Conservation (phyloP, 495 filamentous ascomycete genomes). For the Tricharina praecox region DNA sequence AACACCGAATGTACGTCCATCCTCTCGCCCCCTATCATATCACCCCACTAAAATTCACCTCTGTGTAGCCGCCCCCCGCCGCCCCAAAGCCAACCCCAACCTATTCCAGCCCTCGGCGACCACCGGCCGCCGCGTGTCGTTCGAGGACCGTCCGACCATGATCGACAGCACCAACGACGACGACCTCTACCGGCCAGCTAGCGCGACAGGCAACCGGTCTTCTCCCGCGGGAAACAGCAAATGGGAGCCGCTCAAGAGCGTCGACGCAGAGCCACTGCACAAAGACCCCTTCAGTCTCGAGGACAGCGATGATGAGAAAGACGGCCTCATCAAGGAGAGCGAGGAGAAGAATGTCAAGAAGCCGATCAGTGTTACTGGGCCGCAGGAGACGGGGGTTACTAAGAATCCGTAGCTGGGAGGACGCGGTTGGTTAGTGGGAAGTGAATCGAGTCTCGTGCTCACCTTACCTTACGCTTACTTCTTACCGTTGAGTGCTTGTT, state of each 20-base stretch:
- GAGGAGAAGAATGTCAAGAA: constrained; percentile 8
- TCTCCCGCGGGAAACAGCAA: constrained; percentile 42
- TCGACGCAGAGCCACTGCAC: constrained; percentile 79
- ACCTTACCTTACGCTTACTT: too few relatives aligned
- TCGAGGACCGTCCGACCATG: constrained; percentile 45
- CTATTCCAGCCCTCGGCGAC: constrained; percentile 62
- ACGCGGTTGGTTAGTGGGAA: too few relatives aligned
- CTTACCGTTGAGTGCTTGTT: too few relatives aligned
- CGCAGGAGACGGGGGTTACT: constrained; percentile 12
- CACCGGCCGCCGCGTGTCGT: constrained; percentile 50
- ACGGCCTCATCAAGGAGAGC: constrained; percentile 48
- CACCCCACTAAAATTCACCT: constrained; percentile 25
- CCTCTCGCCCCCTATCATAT: too few relatives aligned
- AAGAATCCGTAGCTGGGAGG: constrained; percentile 72
- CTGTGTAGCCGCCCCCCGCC: constrained; percentile 32
- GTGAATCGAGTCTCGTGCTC: too few relatives aligned
- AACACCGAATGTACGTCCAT: constrained; percentile 32
- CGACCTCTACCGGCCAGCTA: constrained; percentile 42
- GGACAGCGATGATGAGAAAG: constrained; percentile 88
- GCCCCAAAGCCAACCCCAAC: constrained; percentile 59
- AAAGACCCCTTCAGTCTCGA: constrained; percentile 93
- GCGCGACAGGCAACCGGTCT: background rate
- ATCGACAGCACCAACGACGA: constrained; percentile 56
- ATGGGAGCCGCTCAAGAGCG: constrained; percentile 83
- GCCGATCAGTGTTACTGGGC: constrained; percentile 8